Conservation (phyloP, 352 stramenopile genomes). For the Pythium guiyangense region DNA sequence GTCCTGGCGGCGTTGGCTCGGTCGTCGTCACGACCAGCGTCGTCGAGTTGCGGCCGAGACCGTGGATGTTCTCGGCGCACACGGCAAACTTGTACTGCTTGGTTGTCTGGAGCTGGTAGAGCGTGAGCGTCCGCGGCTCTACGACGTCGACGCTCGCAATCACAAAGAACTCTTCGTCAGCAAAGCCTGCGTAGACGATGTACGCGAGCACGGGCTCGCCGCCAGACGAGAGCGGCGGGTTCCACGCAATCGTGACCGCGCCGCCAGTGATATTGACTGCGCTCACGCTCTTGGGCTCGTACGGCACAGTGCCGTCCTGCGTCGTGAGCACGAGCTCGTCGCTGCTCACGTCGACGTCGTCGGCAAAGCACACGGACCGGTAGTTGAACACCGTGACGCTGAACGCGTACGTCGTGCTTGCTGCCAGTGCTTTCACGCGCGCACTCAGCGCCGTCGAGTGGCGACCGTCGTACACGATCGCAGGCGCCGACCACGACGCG, state of each 20-base stretch:
- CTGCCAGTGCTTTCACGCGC: constrained; percentile 23
- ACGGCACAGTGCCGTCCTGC: constrained; percentile 27
- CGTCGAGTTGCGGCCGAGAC: constrained; percentile 29
- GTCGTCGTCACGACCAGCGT: constrained; percentile 27
- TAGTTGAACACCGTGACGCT: constrained; percentile 41
- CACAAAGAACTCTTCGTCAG: constrained; percentile 4
- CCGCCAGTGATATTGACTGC: constrained; percentile 27
- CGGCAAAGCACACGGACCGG: constrained; percentile 27
- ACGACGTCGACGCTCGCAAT: constrained; percentile 12
- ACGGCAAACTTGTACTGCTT: constrained; percentile 32
- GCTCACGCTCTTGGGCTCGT: constrained; percentile 33
- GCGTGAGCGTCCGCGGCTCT: constrained; percentile 7
- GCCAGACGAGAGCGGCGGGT: constrained; percentile 34
- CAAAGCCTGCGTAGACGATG: constrained; percentile 18
- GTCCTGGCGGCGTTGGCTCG: constrained; percentile 19
- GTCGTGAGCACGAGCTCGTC: constrained; percentile 35
- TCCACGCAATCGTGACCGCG: constrained; percentile 40
- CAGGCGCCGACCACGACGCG: constrained; percentile 23
- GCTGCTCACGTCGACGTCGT: constrained; percentile 20
- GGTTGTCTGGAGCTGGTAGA: constrained; percentile 24
- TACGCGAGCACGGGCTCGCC: constrained; percentile 27
- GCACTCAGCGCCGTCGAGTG: constrained; percentile 16
- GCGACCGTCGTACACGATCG: constrained; percentile 35
- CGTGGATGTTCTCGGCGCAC: constrained; percentile 30
- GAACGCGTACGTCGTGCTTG: constrained; percentile 46